phyloP scores from a whole-genome alignment of 345 rosid genomes.

The Arabis hirsuta region DNA sequence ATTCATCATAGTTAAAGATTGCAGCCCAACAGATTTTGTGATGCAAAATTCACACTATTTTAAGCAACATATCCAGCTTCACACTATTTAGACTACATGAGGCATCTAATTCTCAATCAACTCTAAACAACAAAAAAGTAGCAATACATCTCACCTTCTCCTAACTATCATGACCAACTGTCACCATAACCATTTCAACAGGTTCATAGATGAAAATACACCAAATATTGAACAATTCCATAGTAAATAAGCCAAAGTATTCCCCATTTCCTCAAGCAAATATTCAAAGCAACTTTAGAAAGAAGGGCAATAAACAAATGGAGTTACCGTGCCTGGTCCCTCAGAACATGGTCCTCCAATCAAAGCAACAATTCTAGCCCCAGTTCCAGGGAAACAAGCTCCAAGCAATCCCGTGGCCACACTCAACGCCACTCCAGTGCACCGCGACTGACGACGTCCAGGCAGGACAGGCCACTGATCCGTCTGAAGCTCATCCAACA shows the following conservation, averaged over 20 bases:
- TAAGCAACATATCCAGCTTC: constrained; percentile 12
- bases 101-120: constrained; percentile 4
- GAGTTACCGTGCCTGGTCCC: constrained; percentile 94
- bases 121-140: background rate
- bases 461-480: constrained; percentile 90
- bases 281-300: constrained; percentile 1
- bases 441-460: constrained; percentile 69
- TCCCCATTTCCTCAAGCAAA: constrained; percentile 9
- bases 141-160: constrained; percentile 5
- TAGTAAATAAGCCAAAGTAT: constrained; percentile 6
- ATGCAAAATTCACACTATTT: constrained; percentile 3
- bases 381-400: constrained; percentile 94
- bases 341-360: constrained; percentile 72
- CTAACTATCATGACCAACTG: constrained; percentile 26
- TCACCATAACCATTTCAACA: constrained; percentile 15
- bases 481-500: constrained; percentile 92
- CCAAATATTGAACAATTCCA: constrained; percentile 1
- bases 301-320: constrained; percentile 34
- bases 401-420: constrained; percentile 93
- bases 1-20: constrained; percentile 4
- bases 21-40: constrained; percentile 10
- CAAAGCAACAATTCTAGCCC: constrained; percentile 92
- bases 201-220: background rate
- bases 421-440: constrained; percentile 96
- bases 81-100: constrained; percentile 15